These are phyloP conservation scores for Spatholobus suberectus DNA, from an alignment of 306 rosid species.

Conservation along the genomic window DNA sequence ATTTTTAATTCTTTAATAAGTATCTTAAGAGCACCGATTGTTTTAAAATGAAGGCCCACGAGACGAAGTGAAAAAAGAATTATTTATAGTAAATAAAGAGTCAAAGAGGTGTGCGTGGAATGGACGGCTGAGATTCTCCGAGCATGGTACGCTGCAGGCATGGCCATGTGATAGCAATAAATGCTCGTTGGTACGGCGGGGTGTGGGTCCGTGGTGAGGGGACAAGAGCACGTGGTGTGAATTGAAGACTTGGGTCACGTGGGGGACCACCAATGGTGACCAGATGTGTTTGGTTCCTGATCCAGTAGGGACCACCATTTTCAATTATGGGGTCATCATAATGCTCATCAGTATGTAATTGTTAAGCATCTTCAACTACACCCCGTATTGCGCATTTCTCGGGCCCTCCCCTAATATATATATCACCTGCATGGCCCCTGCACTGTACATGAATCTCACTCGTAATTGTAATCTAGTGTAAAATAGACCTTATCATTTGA, in stretches of 20 bases:
- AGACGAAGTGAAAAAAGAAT: not conserved
- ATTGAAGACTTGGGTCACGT: conserved; percentile 46
- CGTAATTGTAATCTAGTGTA: not conserved
- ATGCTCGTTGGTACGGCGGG: conserved; percentile 43
- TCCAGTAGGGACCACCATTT: conserved; percentile 43
- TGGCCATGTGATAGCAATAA: conserved; percentile 49
- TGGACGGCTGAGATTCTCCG: conserved; percentile 43
- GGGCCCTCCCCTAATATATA: conserved; percentile 24
- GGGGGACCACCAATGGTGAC: conserved; percentile 42
- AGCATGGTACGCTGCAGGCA: conserved; percentile 43
- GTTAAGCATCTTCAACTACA: conserved; percentile 20
- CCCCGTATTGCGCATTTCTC: conserved; percentile 39
- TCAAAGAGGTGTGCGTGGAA: conserved; percentile 31
- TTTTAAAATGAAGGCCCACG: too few species aligned
- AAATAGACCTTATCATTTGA: too few species aligned
- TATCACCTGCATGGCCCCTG: conserved; percentile 34
- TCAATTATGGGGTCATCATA: conserved; percentile 59
- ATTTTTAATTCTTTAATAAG: too few species aligned
- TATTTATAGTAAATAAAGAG: not conserved
- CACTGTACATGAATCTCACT: not conserved
- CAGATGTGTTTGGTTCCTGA: conserved; percentile 25
- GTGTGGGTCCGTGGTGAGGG: conserved; percentile 9
- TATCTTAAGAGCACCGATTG: too few species aligned
- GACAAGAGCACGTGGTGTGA: conserved; percentile 54
- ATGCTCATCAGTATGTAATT: conserved; percentile 32